Evolutionary conservation across 106 monocot species (phyloP).

Genomic region (Acanthochlamys bracteata): DNA sequence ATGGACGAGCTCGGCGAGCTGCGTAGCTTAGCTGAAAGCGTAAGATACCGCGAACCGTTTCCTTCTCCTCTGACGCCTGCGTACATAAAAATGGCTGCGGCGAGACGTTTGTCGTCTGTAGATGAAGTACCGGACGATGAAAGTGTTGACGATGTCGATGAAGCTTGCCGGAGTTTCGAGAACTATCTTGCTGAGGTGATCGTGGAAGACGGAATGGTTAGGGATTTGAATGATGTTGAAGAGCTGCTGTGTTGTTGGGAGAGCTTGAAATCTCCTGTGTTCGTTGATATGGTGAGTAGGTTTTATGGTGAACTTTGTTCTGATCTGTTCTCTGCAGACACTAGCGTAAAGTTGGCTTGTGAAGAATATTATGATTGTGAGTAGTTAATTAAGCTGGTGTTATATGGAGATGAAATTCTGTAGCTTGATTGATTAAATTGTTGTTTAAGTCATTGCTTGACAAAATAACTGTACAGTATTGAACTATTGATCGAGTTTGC

Average conservation of each 20-base stretch:
- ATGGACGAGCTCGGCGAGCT: conserved; percentile 8
- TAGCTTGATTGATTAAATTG: neutral
- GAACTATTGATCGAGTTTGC: too few relatives aligned
- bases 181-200: conserved; percentile 63
- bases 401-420: neutral
- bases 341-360: neutral
- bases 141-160: conserved; percentile 17
- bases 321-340: conserved; percentile 38
- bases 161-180: conserved; percentile 62
- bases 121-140: neutral
- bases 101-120: neutral
- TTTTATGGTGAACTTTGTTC: conserved; percentile 75
- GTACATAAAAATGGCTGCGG: conserved; percentile 6
- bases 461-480: neutral
- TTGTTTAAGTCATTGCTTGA: neutral
- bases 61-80: conserved; percentile 26
- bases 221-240: conserved; percentile 67
- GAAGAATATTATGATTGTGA: neutral
- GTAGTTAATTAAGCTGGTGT: neutral
- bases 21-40: conserved; percentile 20
- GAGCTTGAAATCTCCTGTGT: conserved; percentile 49
- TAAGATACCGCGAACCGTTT: conserved; percentile 3
- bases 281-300: conserved; percentile 45
- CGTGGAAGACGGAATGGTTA: conserved; percentile 57
- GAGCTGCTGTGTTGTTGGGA: conserved; percentile 66